phyloP scores from a whole-genome alignment of 345 rosid species.

The Moricandia arvensis region DNA sequence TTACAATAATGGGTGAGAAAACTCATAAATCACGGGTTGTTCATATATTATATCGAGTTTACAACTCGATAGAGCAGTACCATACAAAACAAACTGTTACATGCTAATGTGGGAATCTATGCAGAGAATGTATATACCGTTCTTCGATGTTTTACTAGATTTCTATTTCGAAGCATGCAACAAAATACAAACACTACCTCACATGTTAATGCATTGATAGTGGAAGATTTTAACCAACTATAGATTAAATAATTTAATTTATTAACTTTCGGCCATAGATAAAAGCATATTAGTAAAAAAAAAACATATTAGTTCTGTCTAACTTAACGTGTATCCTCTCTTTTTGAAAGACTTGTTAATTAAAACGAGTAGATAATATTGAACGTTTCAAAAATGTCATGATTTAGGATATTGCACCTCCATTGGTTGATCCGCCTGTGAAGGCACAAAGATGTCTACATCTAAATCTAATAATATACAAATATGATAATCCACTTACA shows the following conservation, averaged over 20 bases:
- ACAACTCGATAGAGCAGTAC: not conserved
- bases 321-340: not conserved
- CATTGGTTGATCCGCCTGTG: conserved; percentile 34
- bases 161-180: conserved; percentile 8
- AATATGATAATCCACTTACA: conserved; percentile 14
- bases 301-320: not conserved
- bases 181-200: conserved; percentile 9
- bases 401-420: conserved; percentile 23
- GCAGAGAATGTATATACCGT: not conserved
- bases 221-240: conserved; percentile 15
- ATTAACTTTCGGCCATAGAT: conserved; percentile 20
- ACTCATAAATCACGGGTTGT: not conserved
- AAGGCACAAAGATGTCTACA: conserved; percentile 37
- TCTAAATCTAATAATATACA: conserved; percentile 5
- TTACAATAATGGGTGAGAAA: not conserved
- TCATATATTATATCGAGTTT: not conserved
- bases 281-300: not conserved
- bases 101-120: not conserved
- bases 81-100: not conserved
- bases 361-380: conserved; percentile 9
- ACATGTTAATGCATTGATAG: not conserved
- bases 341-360: not conserved
- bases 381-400: conserved; percentile 35
- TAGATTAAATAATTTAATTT: not conserved
- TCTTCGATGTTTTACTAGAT: not conserved